Percentiles rank a stretch among this genome's conserved stretches.
Conservation (phyloP, 768 basidiomycete species). For the Leccinum disarticulatum region DNA sequence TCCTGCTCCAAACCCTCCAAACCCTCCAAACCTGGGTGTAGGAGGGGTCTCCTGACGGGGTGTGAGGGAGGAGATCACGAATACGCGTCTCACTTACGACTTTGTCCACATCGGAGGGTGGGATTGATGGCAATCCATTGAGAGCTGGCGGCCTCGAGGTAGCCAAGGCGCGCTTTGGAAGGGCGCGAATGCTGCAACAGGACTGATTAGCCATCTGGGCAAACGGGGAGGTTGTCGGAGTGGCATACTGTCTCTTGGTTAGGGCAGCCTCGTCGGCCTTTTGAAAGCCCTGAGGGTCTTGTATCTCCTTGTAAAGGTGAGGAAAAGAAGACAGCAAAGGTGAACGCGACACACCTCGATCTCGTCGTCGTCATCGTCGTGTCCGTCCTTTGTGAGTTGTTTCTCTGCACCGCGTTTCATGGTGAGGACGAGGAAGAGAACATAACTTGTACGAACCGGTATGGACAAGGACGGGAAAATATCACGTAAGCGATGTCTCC, state of each 20-base stretch:
- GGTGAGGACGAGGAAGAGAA: constrained; percentile 11
- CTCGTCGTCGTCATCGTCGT: constrained; percentile 36
- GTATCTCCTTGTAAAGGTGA: constrained; percentile 39
- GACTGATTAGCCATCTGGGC: constrained; percentile 6
- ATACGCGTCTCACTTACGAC: constrained; percentile 24
- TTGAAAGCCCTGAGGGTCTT: constrained; percentile 45
- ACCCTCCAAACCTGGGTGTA: constrained; percentile 49
- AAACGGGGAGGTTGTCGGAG: neutral
- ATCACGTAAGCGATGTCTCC: constrained; percentile 21
- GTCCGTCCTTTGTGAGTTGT: constrained; percentile 61
- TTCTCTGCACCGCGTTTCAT: constrained; percentile 80
- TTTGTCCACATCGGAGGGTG: constrained; percentile 23
- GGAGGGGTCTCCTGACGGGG: constrained; percentile 25
- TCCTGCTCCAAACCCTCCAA: constrained; percentile 50
- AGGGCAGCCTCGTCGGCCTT: constrained; percentile 61
- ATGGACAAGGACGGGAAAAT: constrained; percentile 14
- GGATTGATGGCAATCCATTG: constrained; percentile 27
- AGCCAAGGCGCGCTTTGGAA: constrained; percentile 52
- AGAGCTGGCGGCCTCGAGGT: constrained; percentile 23
- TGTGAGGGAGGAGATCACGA: constrained; percentile 17
- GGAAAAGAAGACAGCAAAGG: neutral
- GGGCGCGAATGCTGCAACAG: constrained; percentile 54
- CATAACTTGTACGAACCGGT: neutral
- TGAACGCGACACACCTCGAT: constrained; percentile 26
- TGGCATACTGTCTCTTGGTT: constrained; percentile 55